Conservation (phyloP, 1,284 basidiomycete genomes). For the Ceratobasidium sp. region DNA sequence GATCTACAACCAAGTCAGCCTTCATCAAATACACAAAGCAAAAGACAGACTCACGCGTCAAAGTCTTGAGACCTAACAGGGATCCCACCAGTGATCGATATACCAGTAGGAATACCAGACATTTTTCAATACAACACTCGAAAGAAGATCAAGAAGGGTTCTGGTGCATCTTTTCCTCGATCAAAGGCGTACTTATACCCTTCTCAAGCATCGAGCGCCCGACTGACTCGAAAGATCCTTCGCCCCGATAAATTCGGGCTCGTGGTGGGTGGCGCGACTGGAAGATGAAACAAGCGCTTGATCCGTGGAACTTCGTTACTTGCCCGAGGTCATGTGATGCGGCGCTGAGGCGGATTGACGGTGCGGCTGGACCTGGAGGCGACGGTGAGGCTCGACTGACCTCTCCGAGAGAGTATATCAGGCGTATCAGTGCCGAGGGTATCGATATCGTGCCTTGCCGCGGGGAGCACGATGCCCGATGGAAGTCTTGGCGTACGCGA, state of each 20-base stretch:
- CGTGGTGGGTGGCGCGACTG: not conserved
- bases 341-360: too few relatives aligned
- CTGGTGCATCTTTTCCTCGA: not conserved
- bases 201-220: not conserved
- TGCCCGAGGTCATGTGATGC: too few relatives aligned
- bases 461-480: too few relatives aligned
- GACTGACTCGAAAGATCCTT: not conserved
- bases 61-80: constrained; percentile 10
- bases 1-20: not conserved
- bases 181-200: not conserved
- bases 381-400: too few relatives aligned
- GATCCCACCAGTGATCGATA: constrained; percentile 16
- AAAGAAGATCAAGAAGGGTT: not conserved
- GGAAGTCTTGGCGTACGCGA: too few relatives aligned
- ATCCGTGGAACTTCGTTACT: not conserved
- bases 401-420: too few relatives aligned
- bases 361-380: too few relatives aligned
- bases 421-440: too few relatives aligned
- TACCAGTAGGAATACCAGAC: not conserved
- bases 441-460: too few relatives aligned
- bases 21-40: not conserved
- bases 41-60: constrained; percentile 18
- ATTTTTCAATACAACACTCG: not conserved
- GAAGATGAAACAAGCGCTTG: not conserved
- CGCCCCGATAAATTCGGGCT: not conserved